phyloP scores from a whole-genome alignment of 345 rosid genomes.

The Triadica sebifera region DNA sequence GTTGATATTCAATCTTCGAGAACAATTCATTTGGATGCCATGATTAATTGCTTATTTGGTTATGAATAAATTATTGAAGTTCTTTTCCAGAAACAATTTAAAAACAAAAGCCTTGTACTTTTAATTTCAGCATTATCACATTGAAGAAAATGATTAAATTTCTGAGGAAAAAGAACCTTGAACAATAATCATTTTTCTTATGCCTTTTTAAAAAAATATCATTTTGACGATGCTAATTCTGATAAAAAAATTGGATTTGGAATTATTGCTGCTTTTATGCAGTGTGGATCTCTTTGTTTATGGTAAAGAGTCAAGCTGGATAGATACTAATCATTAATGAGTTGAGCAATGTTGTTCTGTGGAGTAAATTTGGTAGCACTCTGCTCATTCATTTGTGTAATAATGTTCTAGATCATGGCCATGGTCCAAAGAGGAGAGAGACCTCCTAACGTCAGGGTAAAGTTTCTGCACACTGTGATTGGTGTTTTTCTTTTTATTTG shows the following conservation, averaged over 20 bases:
- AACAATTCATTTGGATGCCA: conserved; percentile 9
- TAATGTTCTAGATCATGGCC: conserved; percentile 66
- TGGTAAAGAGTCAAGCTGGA: not conserved
- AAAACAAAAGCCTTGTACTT: not conserved
- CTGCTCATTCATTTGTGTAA: not conserved
- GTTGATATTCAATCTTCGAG: not conserved
- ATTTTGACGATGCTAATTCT: not conserved
- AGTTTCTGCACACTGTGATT: conserved; percentile 17
- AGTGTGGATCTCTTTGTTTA: not conserved
- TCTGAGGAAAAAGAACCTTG: not conserved
- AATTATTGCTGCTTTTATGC: not conserved
- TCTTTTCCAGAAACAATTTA: conserved; percentile 1
- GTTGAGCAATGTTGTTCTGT: not conserved
- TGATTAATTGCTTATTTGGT: not conserved
- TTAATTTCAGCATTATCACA: not conserved
- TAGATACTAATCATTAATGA: too few species aligned
- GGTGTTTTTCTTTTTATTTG: not conserved
- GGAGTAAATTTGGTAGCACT: conserved; percentile 5
- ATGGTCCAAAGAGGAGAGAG: conserved; percentile 96
- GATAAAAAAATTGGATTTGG: not conserved
- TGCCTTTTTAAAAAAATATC: too few species aligned
- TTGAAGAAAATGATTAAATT: not conserved
- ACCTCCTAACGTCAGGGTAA: conserved; percentile 86
- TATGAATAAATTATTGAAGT: not conserved
- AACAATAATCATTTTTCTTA: not conserved